These are phyloP conservation scores for Trichoderma sp. DNA, from an alignment of 2,329 filamentous ascomycete species.

Conservation along the genomic window DNA sequence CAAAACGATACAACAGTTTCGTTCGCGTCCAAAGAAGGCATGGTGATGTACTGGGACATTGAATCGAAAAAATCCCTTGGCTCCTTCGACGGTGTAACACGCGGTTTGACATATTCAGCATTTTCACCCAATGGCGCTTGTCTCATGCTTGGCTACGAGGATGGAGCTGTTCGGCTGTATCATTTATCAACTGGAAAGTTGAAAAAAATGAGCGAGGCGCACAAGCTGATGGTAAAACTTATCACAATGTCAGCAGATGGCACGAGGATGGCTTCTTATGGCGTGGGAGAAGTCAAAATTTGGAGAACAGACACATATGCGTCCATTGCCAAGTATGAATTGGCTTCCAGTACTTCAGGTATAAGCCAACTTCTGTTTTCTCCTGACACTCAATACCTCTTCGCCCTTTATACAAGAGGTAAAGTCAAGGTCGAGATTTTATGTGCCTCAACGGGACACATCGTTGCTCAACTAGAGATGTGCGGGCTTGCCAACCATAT, in stretches of 20 bases:
- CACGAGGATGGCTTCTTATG: neutral
- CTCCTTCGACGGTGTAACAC: neutral
- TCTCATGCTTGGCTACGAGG: neutral
- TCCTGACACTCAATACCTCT: neutral
- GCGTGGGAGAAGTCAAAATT: neutral
- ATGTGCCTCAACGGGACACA: neutral
- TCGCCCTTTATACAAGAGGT: neutral
- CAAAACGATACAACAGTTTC: neutral
- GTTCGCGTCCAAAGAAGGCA: neutral
- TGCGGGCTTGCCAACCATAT: conserved; percentile 12
- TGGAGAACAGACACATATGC: neutral
- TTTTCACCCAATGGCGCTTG: neutral
- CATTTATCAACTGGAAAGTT: neutral
- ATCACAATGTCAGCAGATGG: neutral
- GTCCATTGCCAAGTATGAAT: neutral
- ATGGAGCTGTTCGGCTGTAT: neutral
- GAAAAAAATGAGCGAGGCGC: neutral
- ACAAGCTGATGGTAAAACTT: neutral
- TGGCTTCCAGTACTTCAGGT: neutral
- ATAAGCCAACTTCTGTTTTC: conserved; percentile 12
- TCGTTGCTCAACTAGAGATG: neutral
- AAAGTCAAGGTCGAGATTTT: neutral
- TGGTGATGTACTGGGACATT: neutral
- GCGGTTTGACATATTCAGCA: neutral
- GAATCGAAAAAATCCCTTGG: neutral